Evolutionary conservation across 768 basidiomycete species (phyloP).

Genomic region (Termitomyces eurrhizus): DNA sequence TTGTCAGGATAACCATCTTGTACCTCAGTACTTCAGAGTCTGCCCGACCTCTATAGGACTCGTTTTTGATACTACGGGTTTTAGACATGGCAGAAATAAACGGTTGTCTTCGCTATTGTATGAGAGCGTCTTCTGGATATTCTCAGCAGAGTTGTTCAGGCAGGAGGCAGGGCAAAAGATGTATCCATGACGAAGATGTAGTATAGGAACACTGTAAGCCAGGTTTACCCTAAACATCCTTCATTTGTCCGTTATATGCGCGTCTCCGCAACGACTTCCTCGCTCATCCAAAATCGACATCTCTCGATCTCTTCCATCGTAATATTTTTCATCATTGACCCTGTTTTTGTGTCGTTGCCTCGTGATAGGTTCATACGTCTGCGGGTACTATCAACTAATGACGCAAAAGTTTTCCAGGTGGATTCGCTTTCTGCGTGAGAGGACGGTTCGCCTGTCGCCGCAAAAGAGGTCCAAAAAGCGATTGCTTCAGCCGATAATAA

Average conservation of each 20-base stretch:
- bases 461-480: slow-evolving; percentile 43
- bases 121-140: no score
- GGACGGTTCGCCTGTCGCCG: slow-evolving; percentile 25
- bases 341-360: background rate
- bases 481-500: slow-evolving; percentile 35
- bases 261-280: slow-evolving; percentile 29
- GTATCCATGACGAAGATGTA: no score
- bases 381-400: background rate
- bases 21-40: no score
- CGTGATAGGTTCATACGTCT: slow-evolving; percentile 1
- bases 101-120: no score
- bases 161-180: no score
- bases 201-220: no score
- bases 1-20: no score
- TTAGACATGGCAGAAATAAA: no score
- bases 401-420: background rate
- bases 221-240: background rate
- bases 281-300: slow-evolving; percentile 41
- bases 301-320: slow-evolving; percentile 27
- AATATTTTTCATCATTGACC: slow-evolving; percentile 25
- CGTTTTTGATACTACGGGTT: no score
- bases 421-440: background rate
- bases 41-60: no score
- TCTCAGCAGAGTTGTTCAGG: no score
- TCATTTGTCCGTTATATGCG: slow-evolving; percentile 17